A percentile compares a stretch with the other conserved stretches of the same genome.
Evolutionary conservation across 2,329 filamentous ascomycete genomes (phyloP).

Genomic region (Botryosphaeria dothidea): DNA sequence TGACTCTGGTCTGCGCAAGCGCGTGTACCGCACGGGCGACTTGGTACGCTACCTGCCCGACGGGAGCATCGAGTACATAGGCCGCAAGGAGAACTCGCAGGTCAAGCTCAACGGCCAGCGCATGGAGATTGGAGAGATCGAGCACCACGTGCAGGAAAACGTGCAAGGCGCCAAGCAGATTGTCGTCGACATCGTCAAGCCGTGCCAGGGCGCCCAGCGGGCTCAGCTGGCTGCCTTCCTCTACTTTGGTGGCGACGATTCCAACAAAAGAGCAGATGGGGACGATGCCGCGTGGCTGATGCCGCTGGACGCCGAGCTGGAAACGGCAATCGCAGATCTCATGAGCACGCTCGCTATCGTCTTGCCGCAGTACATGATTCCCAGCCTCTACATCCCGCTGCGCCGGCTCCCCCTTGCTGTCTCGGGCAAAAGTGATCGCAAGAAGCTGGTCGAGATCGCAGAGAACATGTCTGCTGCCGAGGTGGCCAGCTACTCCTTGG

Average conservation of each 20-base stretch:
- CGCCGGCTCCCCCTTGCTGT: slow-evolving; percentile 37
- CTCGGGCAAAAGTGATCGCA: slow-evolving; percentile 39
- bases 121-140: background rate
- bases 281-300: background rate
- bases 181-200: background rate
- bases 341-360: background rate
- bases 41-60: slow-evolving; percentile 28
- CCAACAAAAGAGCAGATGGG: background rate
- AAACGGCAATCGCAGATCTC: background rate
- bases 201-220: background rate
- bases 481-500: background rate
- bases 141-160: slow-evolving; percentile 34
- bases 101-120: background rate
- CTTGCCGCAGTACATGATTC: background rate
- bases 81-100: slow-evolving; percentile 30
- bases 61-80: slow-evolving; percentile 37
- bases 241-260: background rate
- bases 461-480: slow-evolving; percentile 22
- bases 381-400: background rate
- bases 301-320: background rate
- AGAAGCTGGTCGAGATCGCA: slow-evolving; percentile 25
- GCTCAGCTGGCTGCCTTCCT: background rate
- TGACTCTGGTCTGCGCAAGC: slow-evolving; percentile 24
- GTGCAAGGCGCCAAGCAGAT: background rate
- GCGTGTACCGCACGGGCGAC: slow-evolving; percentile 19